These are phyloP conservation scores for Dentipellis sp. DNA, from an alignment of 768 basidiomycete genomes.

Conservation along the genomic window DNA sequence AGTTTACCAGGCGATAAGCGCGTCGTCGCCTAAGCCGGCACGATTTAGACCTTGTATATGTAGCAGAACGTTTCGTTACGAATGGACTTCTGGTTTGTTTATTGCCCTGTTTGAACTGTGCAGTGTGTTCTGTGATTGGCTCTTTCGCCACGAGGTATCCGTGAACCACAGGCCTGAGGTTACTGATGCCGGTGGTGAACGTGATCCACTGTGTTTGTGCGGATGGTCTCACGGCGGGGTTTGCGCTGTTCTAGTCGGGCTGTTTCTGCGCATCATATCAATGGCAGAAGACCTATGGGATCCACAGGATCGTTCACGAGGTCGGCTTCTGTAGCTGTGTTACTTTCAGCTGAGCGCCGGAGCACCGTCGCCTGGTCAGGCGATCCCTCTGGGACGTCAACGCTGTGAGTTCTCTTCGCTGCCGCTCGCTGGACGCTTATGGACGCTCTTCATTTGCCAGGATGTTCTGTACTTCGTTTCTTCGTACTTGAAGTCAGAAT, in stretches of 20 bases:
- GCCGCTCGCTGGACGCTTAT: too few relatives aligned
- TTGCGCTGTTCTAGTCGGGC: neutral
- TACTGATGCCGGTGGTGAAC: neutral
- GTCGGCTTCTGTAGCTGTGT: too few relatives aligned
- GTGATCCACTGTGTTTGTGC: neutral
- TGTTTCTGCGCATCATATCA: neutral
- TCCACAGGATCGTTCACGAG: neutral
- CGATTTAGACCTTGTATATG: neutral
- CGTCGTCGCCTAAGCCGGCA: neutral
- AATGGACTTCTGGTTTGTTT: neutral
- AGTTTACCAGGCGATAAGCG: neutral
- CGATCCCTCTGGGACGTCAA: too few relatives aligned
- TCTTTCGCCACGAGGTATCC: too few relatives aligned
- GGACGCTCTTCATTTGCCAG: too few relatives aligned
- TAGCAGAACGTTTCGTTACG: neutral
- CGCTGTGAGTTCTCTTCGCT: too few relatives aligned
- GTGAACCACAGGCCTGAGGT: too few relatives aligned
- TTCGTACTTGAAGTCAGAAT: too few relatives aligned
- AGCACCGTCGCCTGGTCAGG: too few relatives aligned
- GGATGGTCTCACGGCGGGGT: neutral
- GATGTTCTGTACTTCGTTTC: too few relatives aligned
- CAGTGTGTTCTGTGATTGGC: neutral
- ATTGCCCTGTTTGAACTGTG: neutral
- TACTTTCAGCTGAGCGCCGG: too few relatives aligned
- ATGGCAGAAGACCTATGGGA: neutral